phyloP scores from a whole-genome alignment of 768 basidiomycete species.

The Rhizopogon vinicolor region DNA sequence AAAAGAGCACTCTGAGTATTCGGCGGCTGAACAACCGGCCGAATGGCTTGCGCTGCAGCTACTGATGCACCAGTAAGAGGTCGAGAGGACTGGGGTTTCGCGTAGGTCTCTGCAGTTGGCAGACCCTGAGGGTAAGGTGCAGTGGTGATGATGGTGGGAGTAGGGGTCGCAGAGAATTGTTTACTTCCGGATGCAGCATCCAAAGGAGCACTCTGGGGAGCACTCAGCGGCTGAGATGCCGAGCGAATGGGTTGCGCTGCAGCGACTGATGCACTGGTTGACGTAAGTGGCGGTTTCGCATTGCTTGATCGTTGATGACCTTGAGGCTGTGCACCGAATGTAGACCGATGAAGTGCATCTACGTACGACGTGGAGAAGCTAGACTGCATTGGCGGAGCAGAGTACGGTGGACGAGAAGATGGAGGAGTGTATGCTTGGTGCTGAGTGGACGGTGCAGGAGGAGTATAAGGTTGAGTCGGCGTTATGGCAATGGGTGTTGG shows the following conservation, averaged over 20 bases:
- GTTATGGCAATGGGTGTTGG: not conserved
- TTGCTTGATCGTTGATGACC: slow-evolving; percentile 15
- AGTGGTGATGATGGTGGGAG: not conserved
- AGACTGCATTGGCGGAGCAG: slow-evolving; percentile 19
- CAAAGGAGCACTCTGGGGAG: not conserved
- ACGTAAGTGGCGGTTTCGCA: slow-evolving; percentile 10
- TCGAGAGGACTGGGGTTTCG: slow-evolving; percentile 15
- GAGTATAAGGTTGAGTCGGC: not conserved
- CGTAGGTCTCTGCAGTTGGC: slow-evolving; percentile 8
- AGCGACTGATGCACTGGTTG: not conserved
- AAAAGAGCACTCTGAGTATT: not conserved
- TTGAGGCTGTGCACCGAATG: slow-evolving; percentile 15
- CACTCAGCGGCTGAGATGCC: not conserved
- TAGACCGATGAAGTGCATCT: slow-evolving; percentile 14
- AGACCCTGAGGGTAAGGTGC: not conserved
- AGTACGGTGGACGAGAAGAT: slow-evolving; percentile 14
- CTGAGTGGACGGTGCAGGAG: not conserved
- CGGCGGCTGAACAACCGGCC: not conserved
- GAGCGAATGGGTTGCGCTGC: not conserved
- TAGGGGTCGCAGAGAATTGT: not conserved
- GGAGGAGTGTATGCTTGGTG: slow-evolving; percentile 8
- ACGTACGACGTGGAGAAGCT: slow-evolving; percentile 5
- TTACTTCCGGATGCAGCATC: not conserved
- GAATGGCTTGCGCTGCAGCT: not conserved
- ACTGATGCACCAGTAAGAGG: slow-evolving; percentile 3